Percentiles rank a stretch among this genome's conserved stretches.
These are phyloP conservation scores for Acanthamoeba lugdunensis DNA, from an alignment of 208 protist genomes.

Conservation along the genomic window DNA sequence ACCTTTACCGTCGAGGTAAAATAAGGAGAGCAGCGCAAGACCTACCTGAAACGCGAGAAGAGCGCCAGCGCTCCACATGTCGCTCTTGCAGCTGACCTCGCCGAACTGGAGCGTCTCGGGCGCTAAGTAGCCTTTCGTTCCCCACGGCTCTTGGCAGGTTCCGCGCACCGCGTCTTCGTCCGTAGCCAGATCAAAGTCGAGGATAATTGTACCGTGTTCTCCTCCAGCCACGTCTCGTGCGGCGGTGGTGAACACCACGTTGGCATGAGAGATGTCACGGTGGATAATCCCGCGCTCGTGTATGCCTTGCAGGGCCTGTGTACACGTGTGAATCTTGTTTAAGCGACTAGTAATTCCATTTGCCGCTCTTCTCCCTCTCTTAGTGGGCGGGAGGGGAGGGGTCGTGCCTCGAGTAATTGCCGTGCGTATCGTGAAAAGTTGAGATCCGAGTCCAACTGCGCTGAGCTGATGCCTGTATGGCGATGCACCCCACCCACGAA, in stretches of 20 bases:
- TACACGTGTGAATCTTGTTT: neutral
- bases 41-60: neutral
- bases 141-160: neutral
- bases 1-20: neutral
- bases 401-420: neutral
- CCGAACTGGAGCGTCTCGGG: neutral
- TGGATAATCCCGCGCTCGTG: neutral
- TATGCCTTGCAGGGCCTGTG: neutral
- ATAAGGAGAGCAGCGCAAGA: neutral
- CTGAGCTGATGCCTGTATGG: neutral
- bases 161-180: neutral
- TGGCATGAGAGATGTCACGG: neutral
- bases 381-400: neutral
- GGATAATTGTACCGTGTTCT: neutral
- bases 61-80: neutral
- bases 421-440: neutral
- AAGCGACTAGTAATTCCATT: neutral
- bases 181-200: conserved; percentile 1
- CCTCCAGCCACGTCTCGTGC: neutral
- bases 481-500: neutral
- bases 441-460: neutral
- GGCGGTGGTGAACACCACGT: neutral
- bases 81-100: neutral
- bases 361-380: too few species aligned
- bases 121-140: neutral